A percentile compares a stretch with the other conserved stretches of the same genome.
phyloP scores from a whole-genome alignment of 805 yeast genomes.

The Teunomyces barrocoloradensis region DNA sequence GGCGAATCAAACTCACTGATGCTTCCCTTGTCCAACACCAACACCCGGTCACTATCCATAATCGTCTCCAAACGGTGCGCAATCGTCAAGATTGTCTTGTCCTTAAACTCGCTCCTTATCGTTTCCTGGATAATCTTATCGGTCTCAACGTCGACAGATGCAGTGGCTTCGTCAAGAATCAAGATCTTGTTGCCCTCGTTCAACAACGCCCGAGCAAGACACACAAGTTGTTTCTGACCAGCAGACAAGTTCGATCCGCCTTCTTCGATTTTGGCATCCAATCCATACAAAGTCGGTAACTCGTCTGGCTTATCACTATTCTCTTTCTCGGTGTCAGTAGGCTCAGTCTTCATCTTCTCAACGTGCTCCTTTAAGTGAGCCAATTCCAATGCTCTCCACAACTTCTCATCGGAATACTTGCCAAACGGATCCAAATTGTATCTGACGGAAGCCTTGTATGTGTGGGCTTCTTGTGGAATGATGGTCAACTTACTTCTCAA shows the following conservation, averaged over 20 bases:
- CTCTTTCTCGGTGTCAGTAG: conserved; percentile 16
- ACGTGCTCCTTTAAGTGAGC: conserved; percentile 44
- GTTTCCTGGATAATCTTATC: conserved; percentile 77
- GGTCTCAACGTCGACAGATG: conserved; percentile 85
- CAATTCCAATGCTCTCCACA: conserved; percentile 43
- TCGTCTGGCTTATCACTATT: conserved; percentile 16
- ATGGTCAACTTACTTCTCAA: conserved; percentile 42
- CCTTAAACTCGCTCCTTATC: conserved; percentile 68
- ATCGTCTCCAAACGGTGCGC: conserved; percentile 84
- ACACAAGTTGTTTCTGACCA: conserved; percentile 57
- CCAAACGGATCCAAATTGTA: conserved; percentile 43
- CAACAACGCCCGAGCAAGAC: conserved; percentile 75
- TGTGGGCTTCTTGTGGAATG: conserved; percentile 47
- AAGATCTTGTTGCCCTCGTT: conserved; percentile 56
- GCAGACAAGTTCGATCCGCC: conserved; percentile 52
- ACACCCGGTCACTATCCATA: conserved; percentile 75
- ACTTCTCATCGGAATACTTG: conserved; percentile 31
- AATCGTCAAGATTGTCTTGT: conserved; percentile 77
- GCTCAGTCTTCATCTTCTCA: conserved; percentile 38
- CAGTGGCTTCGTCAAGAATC: conserved; percentile 83
- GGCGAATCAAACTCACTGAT: conserved; percentile 81
- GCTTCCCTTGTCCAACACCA: conserved; percentile 71
- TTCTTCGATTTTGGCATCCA: conserved; percentile 39
- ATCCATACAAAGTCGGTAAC: conserved; percentile 40
- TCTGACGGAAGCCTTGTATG: conserved; percentile 42